Conservation (phyloP, 2,329 filamentous ascomycete species). For the Pseudonectria buxi region DNA sequence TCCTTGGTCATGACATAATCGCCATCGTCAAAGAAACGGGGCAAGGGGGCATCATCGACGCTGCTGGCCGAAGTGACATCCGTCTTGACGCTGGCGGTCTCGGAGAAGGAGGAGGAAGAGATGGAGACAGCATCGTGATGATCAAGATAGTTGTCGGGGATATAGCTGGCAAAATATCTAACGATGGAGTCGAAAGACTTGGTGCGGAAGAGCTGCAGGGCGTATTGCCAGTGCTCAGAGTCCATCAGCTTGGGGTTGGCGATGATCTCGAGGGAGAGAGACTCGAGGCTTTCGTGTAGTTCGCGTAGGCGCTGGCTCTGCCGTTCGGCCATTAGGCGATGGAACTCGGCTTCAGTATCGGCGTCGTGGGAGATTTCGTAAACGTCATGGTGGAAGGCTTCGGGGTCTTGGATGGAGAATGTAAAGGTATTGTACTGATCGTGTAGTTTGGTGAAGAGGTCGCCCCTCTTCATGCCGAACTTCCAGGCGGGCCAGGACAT, state of each 20-base stretch:
- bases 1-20: slow-evolving; percentile 39
- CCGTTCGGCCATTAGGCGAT: slow-evolving; percentile 46
- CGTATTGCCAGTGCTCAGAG: slow-evolving; percentile 52
- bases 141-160: slow-evolving; percentile 42
- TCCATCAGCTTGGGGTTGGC: slow-evolving; percentile 53
- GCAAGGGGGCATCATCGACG: slow-evolving; percentile 30
- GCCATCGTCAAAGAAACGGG: slow-evolving; percentile 36
- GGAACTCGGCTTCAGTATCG: slow-evolving; percentile 45
- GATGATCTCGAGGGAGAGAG: slow-evolving; percentile 54
- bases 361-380: slow-evolving; percentile 50
- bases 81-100: slow-evolving; percentile 31
- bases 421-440: slow-evolving; percentile 54
- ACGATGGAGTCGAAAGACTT: slow-evolving; percentile 54
- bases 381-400: slow-evolving; percentile 56
- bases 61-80: slow-evolving; percentile 34
- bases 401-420: slow-evolving; percentile 50
- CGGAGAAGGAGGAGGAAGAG: slow-evolving; percentile 32
- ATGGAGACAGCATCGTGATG: slow-evolving; percentile 32
- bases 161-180: slow-evolving; percentile 53
- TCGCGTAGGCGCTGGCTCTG: slow-evolving; percentile 48
- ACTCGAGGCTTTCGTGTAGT: slow-evolving; percentile 49
- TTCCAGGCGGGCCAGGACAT: slow-evolving; percentile 55
- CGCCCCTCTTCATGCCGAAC: slow-evolving; percentile 54
- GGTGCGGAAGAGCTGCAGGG: slow-evolving; percentile 52
- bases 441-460: slow-evolving; percentile 51